phyloP scores from a whole-genome alignment of 208 protist genomes.

The Acanthamoeba royreba region DNA sequence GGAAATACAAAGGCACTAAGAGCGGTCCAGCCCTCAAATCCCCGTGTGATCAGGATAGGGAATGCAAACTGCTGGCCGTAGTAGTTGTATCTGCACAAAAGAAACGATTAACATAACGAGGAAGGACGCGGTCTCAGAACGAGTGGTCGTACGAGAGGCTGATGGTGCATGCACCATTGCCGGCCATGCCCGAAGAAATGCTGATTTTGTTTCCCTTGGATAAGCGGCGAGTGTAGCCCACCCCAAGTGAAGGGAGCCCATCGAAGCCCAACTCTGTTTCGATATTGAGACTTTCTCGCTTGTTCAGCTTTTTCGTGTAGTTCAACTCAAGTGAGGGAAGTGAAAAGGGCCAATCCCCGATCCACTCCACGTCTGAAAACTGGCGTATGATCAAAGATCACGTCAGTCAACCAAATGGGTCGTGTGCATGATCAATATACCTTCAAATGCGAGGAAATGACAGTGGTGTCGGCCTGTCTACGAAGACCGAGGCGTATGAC shows the following conservation, averaged over 20 bases:
- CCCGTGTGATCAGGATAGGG: background rate
- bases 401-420: too few relatives aligned
- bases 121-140: background rate
- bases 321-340: background rate
- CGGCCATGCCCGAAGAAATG: background rate
- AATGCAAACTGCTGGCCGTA: background rate
- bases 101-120: background rate
- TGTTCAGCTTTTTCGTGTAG: background rate
- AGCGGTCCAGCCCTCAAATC: background rate
- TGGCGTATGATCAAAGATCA: background rate
- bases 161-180: background rate
- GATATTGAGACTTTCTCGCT: background rate
- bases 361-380: conserved; percentile 9
- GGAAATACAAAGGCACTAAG: background rate
- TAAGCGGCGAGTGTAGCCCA: conserved; percentile 1
- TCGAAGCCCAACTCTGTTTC: background rate
- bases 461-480: background rate
- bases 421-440: background rate
- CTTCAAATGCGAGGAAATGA: conserved; percentile 19
- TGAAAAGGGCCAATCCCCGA: conserved; percentile 2
- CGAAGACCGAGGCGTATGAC: background rate
- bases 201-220: conserved; percentile 19
- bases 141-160: background rate
- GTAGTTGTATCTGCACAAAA: background rate
- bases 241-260: background rate